Conservation (phyloP, 2,329 filamentous ascomycete genomes). For the Nemania serpens region DNA sequence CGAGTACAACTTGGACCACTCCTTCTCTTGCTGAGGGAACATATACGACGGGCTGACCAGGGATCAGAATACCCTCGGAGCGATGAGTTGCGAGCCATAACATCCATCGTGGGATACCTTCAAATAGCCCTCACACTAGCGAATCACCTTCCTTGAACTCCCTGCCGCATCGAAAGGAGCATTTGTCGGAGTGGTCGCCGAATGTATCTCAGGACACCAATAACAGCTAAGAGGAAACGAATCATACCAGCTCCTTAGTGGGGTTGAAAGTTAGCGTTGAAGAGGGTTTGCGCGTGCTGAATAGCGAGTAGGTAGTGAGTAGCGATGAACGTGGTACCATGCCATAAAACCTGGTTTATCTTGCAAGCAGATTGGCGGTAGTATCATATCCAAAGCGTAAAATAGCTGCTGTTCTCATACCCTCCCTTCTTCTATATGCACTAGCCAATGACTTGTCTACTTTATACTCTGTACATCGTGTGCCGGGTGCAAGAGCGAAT, state of each 20-base stretch:
- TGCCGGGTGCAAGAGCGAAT: slow-evolving; percentile 10
- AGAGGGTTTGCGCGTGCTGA: neutral
- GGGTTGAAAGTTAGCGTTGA: neutral
- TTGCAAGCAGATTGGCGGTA: neutral
- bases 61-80: neutral
- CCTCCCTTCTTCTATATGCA: slow-evolving; percentile 1
- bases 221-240: neutral
- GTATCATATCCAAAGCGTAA: slow-evolving; percentile 13
- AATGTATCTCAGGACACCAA: neutral
- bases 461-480: neutral
- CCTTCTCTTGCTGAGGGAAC: neutral
- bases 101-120: neutral
- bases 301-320: slow-evolving; percentile 3
- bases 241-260: neutral
- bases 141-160: neutral
- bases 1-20: neutral
- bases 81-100: neutral
- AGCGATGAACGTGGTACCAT: neutral
- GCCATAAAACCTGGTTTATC: neutral
- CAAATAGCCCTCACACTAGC: neutral
- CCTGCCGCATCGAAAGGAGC: neutral
- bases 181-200: neutral
- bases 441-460: neutral
- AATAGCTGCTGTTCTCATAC: neutral
- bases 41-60: neutral